Base-by-base conservation (phyloP, 495 filamentous ascomycete species). In the Xylaria scruposa region DNA sequence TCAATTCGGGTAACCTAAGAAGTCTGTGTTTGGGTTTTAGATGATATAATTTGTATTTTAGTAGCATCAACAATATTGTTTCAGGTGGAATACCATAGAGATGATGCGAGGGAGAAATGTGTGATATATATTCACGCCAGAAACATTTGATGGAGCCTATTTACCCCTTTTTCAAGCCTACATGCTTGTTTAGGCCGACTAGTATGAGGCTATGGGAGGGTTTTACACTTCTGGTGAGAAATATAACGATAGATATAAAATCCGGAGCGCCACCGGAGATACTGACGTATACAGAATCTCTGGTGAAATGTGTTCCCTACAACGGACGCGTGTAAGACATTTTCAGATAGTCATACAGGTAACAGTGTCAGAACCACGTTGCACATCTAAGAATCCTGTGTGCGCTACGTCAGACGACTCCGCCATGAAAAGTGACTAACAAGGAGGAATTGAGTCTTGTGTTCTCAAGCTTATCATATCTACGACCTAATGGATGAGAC, bases 21-120 rank as follows among this genome's bases (percentile, higher is more conserved):
- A 53, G 63, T 4, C 29, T 65, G 42, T 65, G 62, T 21, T 21
- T 33, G 26, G 3, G 29, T 29, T 42, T 61, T 8, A 40, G 9
- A 40, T 40, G 10, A 61, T 5, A 24, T 5, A 29, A 63, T 26
- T 12, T 13, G 7, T 29, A 29, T 62, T 47, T 5, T 15, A 26
- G 24, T 31, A 26, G 31, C 24, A 46, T 65, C 42, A 49, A 21
- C 13, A 65, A 46, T 26, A 31, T 31, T 19, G 53, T 47, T 65
- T 6, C 26, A 65, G 42, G 21, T 65, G 24, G 13, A 33, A 33
- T 19, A 24, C 15, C 2, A 7, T 67, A 24, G 26, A n/a, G 42
- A 64, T 47, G 33, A 29, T 46, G 46, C 63, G 31, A 67, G 46
- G 63, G 63, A 53, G 44, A 40, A 53, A 21, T 53, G 38, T 49